phyloP scores from a whole-genome alignment of 2,329 filamentous ascomycete species.

The Colletotrichum lindemuthianum region DNA sequence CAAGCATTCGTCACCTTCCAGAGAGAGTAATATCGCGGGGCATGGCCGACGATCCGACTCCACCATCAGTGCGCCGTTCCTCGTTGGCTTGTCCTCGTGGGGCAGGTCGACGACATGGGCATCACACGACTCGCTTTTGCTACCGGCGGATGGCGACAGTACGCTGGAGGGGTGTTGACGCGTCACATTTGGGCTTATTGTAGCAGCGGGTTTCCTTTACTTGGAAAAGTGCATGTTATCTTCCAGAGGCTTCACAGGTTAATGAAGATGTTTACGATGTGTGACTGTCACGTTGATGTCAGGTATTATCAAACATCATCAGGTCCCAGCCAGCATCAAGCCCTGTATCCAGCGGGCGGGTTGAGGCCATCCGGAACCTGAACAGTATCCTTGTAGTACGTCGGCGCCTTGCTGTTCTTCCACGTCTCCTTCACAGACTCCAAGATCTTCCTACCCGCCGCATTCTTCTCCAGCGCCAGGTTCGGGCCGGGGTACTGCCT shows the following conservation, averaged over 20 bases:
- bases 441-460: constrained; percentile 48
- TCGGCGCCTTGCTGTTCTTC: constrained; percentile 48
- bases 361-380: constrained; percentile 54
- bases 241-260: background rate
- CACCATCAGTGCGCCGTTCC: background rate
- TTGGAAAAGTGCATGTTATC: too few species aligned
- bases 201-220: too few species aligned
- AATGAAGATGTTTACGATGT: background rate
- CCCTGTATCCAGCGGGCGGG: constrained; percentile 51
- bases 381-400: constrained; percentile 54
- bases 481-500: constrained; percentile 54
- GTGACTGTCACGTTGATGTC: background rate
- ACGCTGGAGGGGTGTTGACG: too few species aligned
- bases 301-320: too few species aligned
- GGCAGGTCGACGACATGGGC: background rate
- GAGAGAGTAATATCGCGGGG: background rate
- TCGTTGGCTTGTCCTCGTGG: background rate
- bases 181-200: too few species aligned
- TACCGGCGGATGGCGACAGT: too few species aligned
- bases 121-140: background rate
- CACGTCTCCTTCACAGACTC: constrained; percentile 51
- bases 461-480: constrained; percentile 44
- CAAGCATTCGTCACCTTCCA: constrained; percentile 10
- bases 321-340: background rate
- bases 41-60: constrained; percentile 1